Base-by-base conservation (phyloP, 192 early-diverging fungal genomes). In the Thamnidium elegans region DNA sequence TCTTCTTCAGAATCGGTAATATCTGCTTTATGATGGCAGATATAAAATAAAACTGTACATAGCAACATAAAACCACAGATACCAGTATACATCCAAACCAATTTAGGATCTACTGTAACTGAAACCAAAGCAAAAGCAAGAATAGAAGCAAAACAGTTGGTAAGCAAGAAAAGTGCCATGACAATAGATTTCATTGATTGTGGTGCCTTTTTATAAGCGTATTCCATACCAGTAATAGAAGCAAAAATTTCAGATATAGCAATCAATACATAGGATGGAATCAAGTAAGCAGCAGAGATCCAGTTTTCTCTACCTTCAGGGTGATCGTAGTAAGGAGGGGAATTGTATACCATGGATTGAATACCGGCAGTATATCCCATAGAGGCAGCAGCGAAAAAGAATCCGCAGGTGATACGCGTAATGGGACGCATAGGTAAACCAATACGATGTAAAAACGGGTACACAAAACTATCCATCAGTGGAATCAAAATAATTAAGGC, bases 401-500 rank as follows among this genome's bases (percentile, higher is more conserved):
- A 90, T 14, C 90, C 90, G 42, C 88, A 63, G 20, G 83, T 70
- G 53, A 92, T 90, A 53, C 89, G 86, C 19, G 69, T 47, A 52
- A 92, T 73, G 21, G 89, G 88, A 31, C 84, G 76, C 44, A 89
- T 63, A 23, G 72, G 62, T 44, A 82, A 58, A 11, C 84, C 84
- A 13, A 72, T 51, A 42, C 78, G 72, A 59, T 75, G 77, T 47
- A 90, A 58, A 45, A 56, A 55, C 7, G 90, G 90, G 76, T 88
- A 89, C 42, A 90, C 60, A 42, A 80, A n/a, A 47, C 61, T 64
- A 69, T 90, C 87, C 63, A 91, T 86, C 50, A 90, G 74, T n/a
- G 90, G 90, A 61, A 90, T 91, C 7, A 83, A 70, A 50, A 89
- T 79, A 51, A 92, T 81, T 55, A 92, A 60, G 47, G 79, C 78